phyloP scores from a whole-genome alignment of 768 basidiomycete genomes.

The Crassisporium funariophilum region DNA sequence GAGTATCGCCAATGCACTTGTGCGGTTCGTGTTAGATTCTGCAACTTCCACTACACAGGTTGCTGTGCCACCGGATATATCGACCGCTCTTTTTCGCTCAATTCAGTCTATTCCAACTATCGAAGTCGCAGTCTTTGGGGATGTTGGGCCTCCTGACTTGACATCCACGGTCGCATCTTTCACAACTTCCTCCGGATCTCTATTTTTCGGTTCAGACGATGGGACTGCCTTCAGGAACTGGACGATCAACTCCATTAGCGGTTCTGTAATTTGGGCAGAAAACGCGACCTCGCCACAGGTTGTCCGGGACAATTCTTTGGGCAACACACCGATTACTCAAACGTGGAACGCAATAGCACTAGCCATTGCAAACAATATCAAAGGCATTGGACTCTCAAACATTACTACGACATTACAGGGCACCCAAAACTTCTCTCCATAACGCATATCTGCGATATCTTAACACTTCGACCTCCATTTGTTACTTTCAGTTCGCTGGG shows the following conservation, averaged over 20 bases:
- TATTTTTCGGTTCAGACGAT: constrained; percentile 63
- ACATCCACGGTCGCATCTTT: constrained; percentile 51
- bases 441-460: constrained; percentile 16
- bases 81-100: constrained; percentile 40
- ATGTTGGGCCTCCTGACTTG: constrained; percentile 50
- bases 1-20: constrained; percentile 47
- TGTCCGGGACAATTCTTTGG: constrained; percentile 51
- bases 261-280: constrained; percentile 53
- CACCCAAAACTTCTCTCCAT: constrained; percentile 33
- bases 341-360: constrained; percentile 50
- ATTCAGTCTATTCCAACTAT: constrained; percentile 51
- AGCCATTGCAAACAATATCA: constrained; percentile 34
- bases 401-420: constrained; percentile 45
- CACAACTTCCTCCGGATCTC: constrained; percentile 44
- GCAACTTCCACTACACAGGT: constrained; percentile 21
- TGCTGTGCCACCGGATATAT: constrained; percentile 42
- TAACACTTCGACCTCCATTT: too few species aligned
- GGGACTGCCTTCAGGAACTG: constrained; percentile 53
- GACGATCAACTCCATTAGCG: constrained; percentile 46
- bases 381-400: constrained; percentile 40
- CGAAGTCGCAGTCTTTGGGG: constrained; percentile 69
- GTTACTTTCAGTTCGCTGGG: too few species aligned
- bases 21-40: constrained; percentile 45
- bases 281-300: constrained; percentile 49
- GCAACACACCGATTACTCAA: constrained; percentile 43